These are phyloP conservation scores for Tripidium arundinaceum DNA, from an alignment of 202 grass and related monocot genomes.

Conservation along the genomic window DNA sequence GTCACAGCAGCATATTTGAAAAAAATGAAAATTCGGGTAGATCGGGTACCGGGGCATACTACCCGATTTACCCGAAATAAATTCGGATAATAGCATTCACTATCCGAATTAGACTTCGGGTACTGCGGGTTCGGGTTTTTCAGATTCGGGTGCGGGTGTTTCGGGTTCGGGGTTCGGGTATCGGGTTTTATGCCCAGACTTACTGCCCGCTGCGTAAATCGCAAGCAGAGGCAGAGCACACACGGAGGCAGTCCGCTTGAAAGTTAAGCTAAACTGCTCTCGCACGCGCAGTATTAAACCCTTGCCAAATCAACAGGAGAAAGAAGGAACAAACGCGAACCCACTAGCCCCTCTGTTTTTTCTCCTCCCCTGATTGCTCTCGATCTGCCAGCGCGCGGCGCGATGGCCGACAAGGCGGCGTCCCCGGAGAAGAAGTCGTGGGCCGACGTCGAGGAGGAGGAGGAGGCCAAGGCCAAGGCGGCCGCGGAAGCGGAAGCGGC, in stretches of 20 bases:
- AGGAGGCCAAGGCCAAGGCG: conserved; percentile 48
- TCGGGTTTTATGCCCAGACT: too few relatives aligned
- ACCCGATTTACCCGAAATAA: too few relatives aligned
- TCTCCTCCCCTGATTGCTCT: conserved; percentile 8
- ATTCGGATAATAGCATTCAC: too few relatives aligned
- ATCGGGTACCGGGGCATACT: too few relatives aligned
- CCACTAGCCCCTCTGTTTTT: neutral
- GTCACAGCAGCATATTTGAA: too few relatives aligned
- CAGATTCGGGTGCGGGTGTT: too few relatives aligned
- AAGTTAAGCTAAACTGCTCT: conserved; percentile 32
- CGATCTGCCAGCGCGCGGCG: conserved; percentile 10
- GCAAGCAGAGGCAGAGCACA: conserved; percentile 18
- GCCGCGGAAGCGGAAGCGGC: neutral
- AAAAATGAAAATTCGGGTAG: too few relatives aligned
- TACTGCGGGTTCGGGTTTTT: too few relatives aligned
- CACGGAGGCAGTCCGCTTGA: neutral
- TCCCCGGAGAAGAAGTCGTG: conserved; percentile 72
- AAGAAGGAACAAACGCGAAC: neutral
- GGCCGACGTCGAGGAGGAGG: conserved; percentile 78
- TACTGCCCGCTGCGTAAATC: conserved; percentile 16
- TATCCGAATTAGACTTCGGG: too few relatives aligned
- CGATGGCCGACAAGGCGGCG: conserved; percentile 45
- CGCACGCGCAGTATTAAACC: too few relatives aligned
- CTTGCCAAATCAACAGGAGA: neutral
- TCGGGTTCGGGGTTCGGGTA: too few relatives aligned